Conservation (phyloP, 2,329 filamentous ascomycete species). For the Myriangium duriaei region DNA sequence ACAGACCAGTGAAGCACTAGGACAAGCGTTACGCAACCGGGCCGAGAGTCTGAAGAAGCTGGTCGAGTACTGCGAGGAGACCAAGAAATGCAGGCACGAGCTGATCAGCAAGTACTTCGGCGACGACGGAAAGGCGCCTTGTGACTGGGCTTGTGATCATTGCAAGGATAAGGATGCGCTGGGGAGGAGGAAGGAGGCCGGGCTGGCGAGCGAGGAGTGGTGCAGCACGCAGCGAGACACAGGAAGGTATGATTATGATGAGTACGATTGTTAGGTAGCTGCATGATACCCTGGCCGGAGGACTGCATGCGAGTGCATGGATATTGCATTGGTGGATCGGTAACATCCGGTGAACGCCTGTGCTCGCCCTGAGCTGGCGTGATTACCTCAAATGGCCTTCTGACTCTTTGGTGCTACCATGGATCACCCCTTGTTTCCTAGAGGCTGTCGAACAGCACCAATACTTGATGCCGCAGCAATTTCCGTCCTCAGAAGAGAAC, state of each 20-base stretch:
- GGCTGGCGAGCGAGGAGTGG: slow-evolving; percentile 37
- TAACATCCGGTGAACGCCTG: too few species aligned
- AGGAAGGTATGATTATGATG: slow-evolving; percentile 27
- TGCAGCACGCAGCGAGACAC: slow-evolving; percentile 34
- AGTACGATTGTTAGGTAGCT: slow-evolving; percentile 17
- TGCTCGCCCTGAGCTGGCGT: too few species aligned
- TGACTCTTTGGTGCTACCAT: too few species aligned
- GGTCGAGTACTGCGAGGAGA: slow-evolving; percentile 70
- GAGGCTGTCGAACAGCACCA: too few species aligned
- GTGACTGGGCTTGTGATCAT: slow-evolving; percentile 38
- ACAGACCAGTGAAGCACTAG: slow-evolving; percentile 33
- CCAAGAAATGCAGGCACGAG: slow-evolving; percentile 59
- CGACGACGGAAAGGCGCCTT: slow-evolving; percentile 33
- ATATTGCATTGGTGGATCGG: too few species aligned
- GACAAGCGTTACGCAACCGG: slow-evolving; percentile 18
- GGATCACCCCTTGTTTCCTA: too few species aligned
- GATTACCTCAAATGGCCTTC: too few species aligned
- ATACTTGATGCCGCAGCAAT: too few species aligned
- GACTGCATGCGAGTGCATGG: too few species aligned
- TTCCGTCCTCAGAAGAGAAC: too few species aligned
- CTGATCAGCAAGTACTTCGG: slow-evolving; percentile 69
- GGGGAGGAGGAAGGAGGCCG: slow-evolving; percentile 31
- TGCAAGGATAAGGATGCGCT: slow-evolving; percentile 32
- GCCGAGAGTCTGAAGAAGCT: slow-evolving; percentile 42
- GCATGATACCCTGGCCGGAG: not conserved